phyloP scores from a whole-genome alignment of 331 rosid genomes.

The Malus hybrid region DNA sequence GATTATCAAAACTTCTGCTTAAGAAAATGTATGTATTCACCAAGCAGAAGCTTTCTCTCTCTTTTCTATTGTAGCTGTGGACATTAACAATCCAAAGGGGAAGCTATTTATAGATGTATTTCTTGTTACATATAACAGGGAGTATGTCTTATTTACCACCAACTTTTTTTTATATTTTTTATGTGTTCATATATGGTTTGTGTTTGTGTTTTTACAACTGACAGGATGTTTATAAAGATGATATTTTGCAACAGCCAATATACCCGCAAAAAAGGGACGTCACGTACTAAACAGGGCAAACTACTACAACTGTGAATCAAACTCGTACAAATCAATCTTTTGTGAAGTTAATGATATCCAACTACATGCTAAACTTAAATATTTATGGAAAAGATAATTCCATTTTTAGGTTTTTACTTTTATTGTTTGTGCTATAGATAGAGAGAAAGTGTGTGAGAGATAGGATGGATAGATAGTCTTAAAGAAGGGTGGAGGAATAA shows the following conservation, averaged over 20 bases:
- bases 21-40: neutral
- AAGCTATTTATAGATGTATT: neutral
- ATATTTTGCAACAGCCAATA: neutral
- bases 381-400: neutral
- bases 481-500: neutral
- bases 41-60: neutral
- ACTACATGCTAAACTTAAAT: neutral
- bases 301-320: neutral
- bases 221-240: neutral
- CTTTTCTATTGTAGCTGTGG: neutral
- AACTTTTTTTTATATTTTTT: neutral
- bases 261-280: neutral
- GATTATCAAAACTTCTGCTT: neutral
- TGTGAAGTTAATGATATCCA: neutral
- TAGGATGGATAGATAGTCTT: neutral
- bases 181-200: neutral
- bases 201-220: neutral
- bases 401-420: neutral
- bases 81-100: neutral
- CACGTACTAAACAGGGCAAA: too few species aligned
- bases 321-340: neutral
- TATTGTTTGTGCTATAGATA: neutral
- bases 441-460: neutral
- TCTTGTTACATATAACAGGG: neutral
- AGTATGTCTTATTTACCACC: neutral